A percentile compares a stretch with the other conserved stretches of the same genome.
Evolutionary conservation across 305 asterid genomes (phyloP).

Genomic region (Striga hermonthica): DNA sequence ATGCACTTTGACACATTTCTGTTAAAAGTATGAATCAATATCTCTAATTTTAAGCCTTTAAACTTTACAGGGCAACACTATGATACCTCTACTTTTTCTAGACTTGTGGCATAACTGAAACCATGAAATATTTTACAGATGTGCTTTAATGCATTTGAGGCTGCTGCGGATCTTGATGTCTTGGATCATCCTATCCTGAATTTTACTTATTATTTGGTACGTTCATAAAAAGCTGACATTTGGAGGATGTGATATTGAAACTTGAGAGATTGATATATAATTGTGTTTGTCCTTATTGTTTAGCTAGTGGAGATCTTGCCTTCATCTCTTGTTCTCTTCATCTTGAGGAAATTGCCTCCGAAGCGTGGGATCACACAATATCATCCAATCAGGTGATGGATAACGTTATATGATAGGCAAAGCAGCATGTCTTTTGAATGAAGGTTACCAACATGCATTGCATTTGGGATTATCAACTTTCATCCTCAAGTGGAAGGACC

Average conservation of each 20-base stretch:
- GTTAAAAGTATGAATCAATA: too few species aligned
- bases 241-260: background rate
- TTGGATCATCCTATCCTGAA: slow-evolving; percentile 81
- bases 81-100: background rate
- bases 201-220: slow-evolving; percentile 76
- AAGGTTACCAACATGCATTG: slow-evolving; percentile 17
- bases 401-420: background rate
- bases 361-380: slow-evolving; percentile 87
- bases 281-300: slow-evolving; percentile 15
- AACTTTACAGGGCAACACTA: too few species aligned
- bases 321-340: slow-evolving; percentile 88
- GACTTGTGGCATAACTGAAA: slow-evolving; percentile 10
- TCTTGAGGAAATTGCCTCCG: slow-evolving; percentile 94
- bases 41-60: too few species aligned
- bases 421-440: slow-evolving; percentile 6
- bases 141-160: slow-evolving; percentile 84
- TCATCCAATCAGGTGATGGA: slow-evolving; percentile 71
- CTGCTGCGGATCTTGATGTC: slow-evolving; percentile 87
- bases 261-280: background rate
- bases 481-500: background rate
- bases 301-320: slow-evolving; percentile 95
- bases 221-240: slow-evolving; percentile 19
- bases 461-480: background rate
- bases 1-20: background rate
- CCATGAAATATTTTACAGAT: slow-evolving; percentile 41